Conservation (phyloP, 331 rosid genomes). For the Acacia concinna region DNA sequence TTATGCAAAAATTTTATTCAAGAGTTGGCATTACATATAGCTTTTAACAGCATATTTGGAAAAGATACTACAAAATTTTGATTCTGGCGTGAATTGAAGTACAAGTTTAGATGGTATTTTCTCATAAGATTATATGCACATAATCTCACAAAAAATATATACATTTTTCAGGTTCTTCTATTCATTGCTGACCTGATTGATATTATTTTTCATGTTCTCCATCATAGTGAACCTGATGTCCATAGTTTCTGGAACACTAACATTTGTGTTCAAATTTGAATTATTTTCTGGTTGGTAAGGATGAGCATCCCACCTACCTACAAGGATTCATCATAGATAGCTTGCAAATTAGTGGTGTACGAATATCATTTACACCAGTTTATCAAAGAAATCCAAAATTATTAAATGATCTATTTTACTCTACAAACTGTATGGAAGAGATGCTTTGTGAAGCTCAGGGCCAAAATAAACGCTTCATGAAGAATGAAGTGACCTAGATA, state of each 20-base stretch:
- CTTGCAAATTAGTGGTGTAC: background rate
- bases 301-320: constrained; percentile 60
- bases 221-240: constrained; percentile 27
- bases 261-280: constrained; percentile 37
- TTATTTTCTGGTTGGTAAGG: constrained; percentile 41
- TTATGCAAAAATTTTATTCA: background rate
- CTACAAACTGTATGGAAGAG: background rate
- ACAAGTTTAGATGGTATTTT: background rate
- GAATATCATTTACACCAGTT: constrained; percentile 4
- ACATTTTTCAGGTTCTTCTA: background rate
- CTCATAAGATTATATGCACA: background rate
- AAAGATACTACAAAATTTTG: background rate
- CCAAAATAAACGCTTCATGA: background rate
- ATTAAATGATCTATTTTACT: background rate
- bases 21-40: background rate
- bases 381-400: constrained; percentile 3
- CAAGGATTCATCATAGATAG: constrained; percentile 28
- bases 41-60: background rate
- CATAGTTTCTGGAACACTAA: constrained; percentile 41
- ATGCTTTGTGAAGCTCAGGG: background rate
- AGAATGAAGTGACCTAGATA: background rate
- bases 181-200: constrained; percentile 55
- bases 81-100: background rate
- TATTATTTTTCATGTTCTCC: constrained; percentile 21
- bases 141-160: background rate